These are phyloP conservation scores for Tuber brumale DNA, from an alignment of 495 filamentous ascomycete species.

Conservation along the genomic window DNA sequence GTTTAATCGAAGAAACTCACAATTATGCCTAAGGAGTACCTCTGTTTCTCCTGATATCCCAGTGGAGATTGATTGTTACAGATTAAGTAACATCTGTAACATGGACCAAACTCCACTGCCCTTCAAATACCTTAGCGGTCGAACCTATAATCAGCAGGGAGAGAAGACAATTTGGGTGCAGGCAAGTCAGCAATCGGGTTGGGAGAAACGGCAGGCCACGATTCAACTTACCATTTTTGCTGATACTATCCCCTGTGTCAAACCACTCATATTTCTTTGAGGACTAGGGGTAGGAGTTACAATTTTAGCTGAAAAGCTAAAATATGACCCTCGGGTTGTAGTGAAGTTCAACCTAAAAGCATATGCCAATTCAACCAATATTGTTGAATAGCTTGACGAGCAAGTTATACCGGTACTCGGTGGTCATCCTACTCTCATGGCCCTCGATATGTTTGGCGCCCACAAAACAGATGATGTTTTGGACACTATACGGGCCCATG, in stretches of 20 bases:
- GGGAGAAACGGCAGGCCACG: slow-evolving; percentile 21
- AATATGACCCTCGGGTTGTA: slow-evolving; percentile 8
- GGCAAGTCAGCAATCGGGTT: neutral
- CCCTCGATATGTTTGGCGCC: no score
- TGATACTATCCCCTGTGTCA: no score
- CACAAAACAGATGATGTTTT: no score
- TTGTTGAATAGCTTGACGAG: no score
- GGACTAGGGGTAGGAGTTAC: no score
- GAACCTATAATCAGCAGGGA: slow-evolving; percentile 13
- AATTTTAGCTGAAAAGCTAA: neutral
- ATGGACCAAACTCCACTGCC: slow-evolving; percentile 13
- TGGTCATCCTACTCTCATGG: no score
- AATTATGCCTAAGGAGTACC: neutral
- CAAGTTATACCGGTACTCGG: no score
- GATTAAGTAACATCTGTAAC: slow-evolving; percentile 8
- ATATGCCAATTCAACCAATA: neutral
- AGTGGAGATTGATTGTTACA: neutral
- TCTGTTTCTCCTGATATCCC: neutral
- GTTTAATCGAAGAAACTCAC: no score
- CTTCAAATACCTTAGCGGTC: slow-evolving; percentile 14
- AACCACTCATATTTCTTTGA: no score
- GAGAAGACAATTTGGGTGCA: slow-evolving; percentile 6
- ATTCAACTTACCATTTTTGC: neutral
- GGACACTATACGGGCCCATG: no score
- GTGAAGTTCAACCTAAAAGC: slow-evolving; percentile 15